These are phyloP conservation scores for Lactarius hengduanensis DNA, from an alignment of 768 basidiomycete species.

Conservation along the genomic window DNA sequence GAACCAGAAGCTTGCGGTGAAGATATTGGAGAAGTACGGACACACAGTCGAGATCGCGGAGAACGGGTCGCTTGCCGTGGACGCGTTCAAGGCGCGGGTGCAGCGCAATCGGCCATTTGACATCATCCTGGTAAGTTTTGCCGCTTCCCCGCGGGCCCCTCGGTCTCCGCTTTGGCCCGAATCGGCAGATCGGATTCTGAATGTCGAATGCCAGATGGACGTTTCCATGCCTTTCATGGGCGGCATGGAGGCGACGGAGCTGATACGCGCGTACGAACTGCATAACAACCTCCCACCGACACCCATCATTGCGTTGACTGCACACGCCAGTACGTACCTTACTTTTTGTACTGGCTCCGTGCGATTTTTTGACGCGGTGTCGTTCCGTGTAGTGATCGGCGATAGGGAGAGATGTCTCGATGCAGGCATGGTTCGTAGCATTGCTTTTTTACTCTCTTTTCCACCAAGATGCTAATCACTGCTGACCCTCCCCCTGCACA, in stretches of 20 bases:
- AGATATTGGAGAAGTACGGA: conserved; percentile 94
- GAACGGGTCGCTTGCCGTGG: conserved; percentile 92
- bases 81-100: conserved; percentile 81
- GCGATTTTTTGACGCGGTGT: conserved; percentile 24
- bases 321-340: conserved; percentile 82
- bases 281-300: conserved; percentile 66
- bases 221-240: conserved; percentile 99
- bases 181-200: conserved; percentile 1
- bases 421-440: conserved; percentile 55
- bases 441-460: background rate
- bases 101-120: conserved; percentile 76
- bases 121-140: conserved; percentile 75
- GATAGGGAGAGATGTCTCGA: conserved; percentile 73
- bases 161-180: background rate
- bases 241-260: conserved; percentile 94
- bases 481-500: background rate
- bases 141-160: background rate
- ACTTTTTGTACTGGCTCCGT: background rate
- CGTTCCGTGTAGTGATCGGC: conserved; percentile 69
- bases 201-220: conserved; percentile 68
- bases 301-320: conserved; percentile 95
- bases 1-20: conserved; percentile 94
- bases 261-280: conserved; percentile 83
- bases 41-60: conserved; percentile 96
- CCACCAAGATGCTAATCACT: conserved; percentile 1